These are phyloP conservation scores for Jatropha podagrica DNA, from an alignment of 441 rosid genomes.

Conservation along the genomic window DNA sequence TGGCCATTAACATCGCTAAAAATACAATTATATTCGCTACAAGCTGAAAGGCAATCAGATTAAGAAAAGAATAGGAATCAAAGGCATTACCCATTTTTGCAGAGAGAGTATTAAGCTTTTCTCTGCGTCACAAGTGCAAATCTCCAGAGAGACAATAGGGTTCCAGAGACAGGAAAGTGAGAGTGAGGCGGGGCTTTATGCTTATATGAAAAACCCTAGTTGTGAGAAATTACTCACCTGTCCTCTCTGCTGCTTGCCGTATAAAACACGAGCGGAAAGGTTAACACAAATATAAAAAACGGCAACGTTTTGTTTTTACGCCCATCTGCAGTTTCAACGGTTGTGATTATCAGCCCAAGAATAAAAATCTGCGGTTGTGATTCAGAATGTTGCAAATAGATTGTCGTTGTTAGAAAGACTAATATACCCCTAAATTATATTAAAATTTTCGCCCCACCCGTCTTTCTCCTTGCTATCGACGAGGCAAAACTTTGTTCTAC, in stretches of 20 bases:
- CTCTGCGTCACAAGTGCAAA: conserved; percentile 6
- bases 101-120: conserved; percentile 5
- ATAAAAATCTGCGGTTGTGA: background rate
- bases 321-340: background rate
- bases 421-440: background rate
- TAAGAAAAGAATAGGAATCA: background rate
- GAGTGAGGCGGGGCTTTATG: background rate
- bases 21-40: background rate
- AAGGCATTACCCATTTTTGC: conserved; percentile 43
- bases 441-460: conserved; percentile 6
- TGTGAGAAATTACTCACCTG: background rate
- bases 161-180: background rate
- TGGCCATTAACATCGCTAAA: background rate
- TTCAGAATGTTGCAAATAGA: background rate
- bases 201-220: conserved; percentile 12
- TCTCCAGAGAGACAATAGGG: conserved; percentile 12
- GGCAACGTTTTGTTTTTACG: background rate
- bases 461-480: background rate
- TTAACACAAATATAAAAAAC: background rate
- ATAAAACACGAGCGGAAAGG: background rate
- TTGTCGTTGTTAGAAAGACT: background rate
- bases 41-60: background rate
- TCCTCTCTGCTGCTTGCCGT: background rate
- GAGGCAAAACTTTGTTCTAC: conserved; percentile 1
- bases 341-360: background rate